Base-by-base conservation (phyloP, 768 basidiomycete genomes). In the Boletus eberwhitei region DNA sequence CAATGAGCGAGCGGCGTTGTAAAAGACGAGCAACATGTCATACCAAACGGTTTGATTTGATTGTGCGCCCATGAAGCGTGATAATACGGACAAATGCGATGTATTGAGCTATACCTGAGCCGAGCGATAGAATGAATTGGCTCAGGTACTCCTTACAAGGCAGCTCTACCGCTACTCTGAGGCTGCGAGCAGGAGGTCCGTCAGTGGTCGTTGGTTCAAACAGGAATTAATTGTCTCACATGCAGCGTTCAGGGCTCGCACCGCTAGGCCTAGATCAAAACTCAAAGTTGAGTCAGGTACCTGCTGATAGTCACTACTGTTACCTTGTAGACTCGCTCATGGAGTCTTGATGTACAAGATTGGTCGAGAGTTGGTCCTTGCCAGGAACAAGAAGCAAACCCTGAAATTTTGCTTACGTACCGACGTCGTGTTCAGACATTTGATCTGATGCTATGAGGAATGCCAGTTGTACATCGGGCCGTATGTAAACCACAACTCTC, bases 1-100 rank as follows among this genome's bases (percentile, higher is more conserved):
- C 17, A 47, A 48, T 50, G 26, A 52, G 11, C 55, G 22, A 45
- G 52, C 48, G 59, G 60, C 60, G 48, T 24, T 58, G 19, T 11
- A 37, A 37, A 21, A n/a, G 36, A 34, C 9, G 44, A 32, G 31
- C 11, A 7, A 31, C 35, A 9, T 35, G 21, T 47, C 21, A 22
- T n/a, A 38, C 45, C 38, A 41, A 19, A 46, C 4, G 26, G 29
- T 39, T 54, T 40, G 54, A 57, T 38, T 31, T 40, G 37, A 31
- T 36, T 29, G n/a, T 24, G 38, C 26, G 32, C 29, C 36, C 19
- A 45, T 21, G 37, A 13, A 13, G 6, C 19, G 14, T 35, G 7
- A 21, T 35, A 21, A 29, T 47, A 38, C 36, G 11, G 21, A 13
- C 24, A 29, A 39, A 35, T 39, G 8, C 22, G 26, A 34, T n/a